These are phyloP conservation scores for Kluyveromyces nonfermentans DNA, from an alignment of 805 yeast genomes.

Conservation along the genomic window DNA sequence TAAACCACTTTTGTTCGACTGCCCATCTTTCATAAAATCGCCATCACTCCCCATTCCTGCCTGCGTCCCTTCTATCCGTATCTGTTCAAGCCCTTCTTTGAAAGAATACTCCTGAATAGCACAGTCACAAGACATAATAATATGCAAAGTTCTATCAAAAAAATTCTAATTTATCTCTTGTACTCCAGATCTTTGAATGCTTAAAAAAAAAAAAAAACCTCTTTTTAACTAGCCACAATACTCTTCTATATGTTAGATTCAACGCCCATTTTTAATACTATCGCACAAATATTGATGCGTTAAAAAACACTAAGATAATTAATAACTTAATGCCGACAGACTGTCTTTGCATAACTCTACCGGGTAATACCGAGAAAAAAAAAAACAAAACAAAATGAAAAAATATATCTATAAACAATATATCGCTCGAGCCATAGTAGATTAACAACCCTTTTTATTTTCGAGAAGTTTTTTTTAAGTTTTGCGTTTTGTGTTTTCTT, in stretches of 20 bases:
- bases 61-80: not conserved
- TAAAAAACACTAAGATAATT: too few species aligned
- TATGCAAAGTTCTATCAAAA: not conserved
- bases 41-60: not conserved
- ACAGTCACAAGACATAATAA: not conserved
- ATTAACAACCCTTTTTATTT: too few species aligned
- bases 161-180: too few species aligned
- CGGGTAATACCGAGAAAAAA: too few species aligned
- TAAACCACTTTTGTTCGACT: not conserved
- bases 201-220: too few species aligned
- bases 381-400: too few species aligned
- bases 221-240: not conserved
- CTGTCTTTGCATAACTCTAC: too few species aligned
- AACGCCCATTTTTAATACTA: not conserved
- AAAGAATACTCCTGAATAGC: not conserved
- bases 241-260: not conserved
- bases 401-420: too few species aligned
- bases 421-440: too few species aligned
- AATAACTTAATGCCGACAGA: too few species aligned
- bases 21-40: not conserved
- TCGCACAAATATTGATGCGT: not conserved
- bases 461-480: too few species aligned
- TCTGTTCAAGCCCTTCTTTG: not conserved
- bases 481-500: too few species aligned
- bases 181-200: not conserved